These are phyloP conservation scores for Pseudoscleropodium purum DNA, from an alignment of 225 moss, liverwort and hornwort genomes.

Conservation along the genomic window DNA sequence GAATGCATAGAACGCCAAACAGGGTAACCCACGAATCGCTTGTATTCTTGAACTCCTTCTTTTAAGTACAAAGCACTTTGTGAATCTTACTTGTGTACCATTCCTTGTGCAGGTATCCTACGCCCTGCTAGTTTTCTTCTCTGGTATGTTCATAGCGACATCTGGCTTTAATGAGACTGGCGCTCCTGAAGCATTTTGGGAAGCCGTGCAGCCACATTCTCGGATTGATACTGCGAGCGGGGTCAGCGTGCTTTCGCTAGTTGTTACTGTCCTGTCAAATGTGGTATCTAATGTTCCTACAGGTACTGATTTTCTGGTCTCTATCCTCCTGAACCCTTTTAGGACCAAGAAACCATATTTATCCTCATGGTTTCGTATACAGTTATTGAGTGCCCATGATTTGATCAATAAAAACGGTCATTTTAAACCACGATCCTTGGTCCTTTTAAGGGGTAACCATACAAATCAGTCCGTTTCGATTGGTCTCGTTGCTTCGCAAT, in stretches of 20 bases:
- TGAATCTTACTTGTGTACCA: background rate
- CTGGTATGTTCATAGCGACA: constrained; percentile 85
- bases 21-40: background rate
- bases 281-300: constrained; percentile 88
- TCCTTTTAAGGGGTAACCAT: background rate
- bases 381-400: background rate
- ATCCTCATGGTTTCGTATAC: background rate
- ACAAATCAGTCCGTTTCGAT: background rate
- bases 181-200: constrained; percentile 62
- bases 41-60: background rate
- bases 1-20: background rate
- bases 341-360: background rate
- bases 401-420: background rate
- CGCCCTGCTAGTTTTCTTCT: constrained; percentile 72
- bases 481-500: background rate
- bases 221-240: constrained; percentile 51
- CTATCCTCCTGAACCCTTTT: background rate
- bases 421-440: background rate
- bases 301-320: constrained; percentile 18
- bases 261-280: constrained; percentile 76
- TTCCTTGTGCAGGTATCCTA: constrained; percentile 52
- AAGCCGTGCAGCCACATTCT: constrained; percentile 64
- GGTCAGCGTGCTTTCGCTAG: constrained; percentile 43
- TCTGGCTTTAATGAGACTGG: constrained; percentile 68
- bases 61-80: background rate